Conservation (phyloP, 2,329 filamentous ascomycete species). For the Mycosphaerella sp. region DNA sequence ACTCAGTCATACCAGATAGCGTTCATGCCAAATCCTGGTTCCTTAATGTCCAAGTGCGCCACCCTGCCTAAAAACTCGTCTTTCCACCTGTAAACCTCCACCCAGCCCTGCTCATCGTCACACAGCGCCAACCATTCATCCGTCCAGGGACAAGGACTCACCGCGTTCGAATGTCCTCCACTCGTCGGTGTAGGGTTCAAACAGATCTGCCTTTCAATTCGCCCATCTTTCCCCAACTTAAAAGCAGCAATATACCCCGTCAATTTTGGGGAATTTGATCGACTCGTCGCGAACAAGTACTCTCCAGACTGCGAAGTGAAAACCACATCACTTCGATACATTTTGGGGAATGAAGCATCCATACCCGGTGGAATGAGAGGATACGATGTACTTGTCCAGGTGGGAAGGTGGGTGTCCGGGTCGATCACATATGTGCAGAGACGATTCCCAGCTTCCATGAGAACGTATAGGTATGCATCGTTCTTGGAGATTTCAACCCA, state of each 20-base stretch:
- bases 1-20: conserved; percentile 82
- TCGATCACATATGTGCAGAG: conserved; percentile 78
- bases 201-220: conserved; percentile 70
- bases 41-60: conserved; percentile 67
- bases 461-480: conserved; percentile 71
- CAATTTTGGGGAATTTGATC: conserved; percentile 67
- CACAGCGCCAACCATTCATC: conserved; percentile 89
- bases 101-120: conserved; percentile 78
- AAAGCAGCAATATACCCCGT: conserved; percentile 82
- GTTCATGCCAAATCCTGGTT: conserved; percentile 94
- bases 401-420: conserved; percentile 63
- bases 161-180: conserved; percentile 81
- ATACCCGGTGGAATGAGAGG: conserved; percentile 74
- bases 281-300: conserved; percentile 80
- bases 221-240: conserved; percentile 58
- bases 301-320: conserved; percentile 61
- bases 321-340: conserved; percentile 84
- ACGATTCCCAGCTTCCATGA: conserved; percentile 87
- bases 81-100: conserved; percentile 83
- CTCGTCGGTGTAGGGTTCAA: conserved; percentile 80
- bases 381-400: conserved; percentile 70
- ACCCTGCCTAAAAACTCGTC: conserved; percentile 75
- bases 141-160: conserved; percentile 74
- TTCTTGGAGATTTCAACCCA: conserved; percentile 81
- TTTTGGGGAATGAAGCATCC: conserved; percentile 47